Conservation (phyloP, 805 yeast genomes). For the Yarrowia phangngaensis region DNA sequence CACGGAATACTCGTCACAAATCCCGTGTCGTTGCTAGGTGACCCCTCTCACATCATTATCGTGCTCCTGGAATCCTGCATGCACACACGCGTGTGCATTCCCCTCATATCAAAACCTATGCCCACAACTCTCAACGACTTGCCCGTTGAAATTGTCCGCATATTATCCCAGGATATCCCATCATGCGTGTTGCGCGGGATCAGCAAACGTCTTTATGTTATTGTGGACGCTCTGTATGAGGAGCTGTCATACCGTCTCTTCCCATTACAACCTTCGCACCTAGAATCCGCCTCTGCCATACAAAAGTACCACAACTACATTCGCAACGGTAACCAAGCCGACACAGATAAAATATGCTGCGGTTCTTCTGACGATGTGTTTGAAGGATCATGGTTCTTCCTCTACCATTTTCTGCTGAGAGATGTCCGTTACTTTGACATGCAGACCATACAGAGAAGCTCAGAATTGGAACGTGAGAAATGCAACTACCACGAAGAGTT, state of each 20-base stretch:
- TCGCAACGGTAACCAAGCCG: conserved; percentile 2
- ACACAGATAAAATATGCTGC: not conserved
- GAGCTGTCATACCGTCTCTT: conserved; percentile 21
- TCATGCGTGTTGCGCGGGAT: conserved; percentile 5
- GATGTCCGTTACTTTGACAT: conserved; percentile 21
- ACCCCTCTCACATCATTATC: too few relatives aligned
- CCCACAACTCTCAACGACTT: conserved; percentile 25
- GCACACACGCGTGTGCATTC: too few relatives aligned
- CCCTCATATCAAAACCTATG: too few relatives aligned
- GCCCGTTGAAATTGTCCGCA: conserved; percentile 27
- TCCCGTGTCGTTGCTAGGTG: too few relatives aligned
- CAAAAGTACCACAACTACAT: conserved; percentile 10
- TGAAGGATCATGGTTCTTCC: conserved; percentile 22
- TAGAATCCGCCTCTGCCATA: not conserved
- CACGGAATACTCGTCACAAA: too few relatives aligned
- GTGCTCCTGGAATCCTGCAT: too few relatives aligned
- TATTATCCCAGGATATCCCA: conserved; percentile 14
- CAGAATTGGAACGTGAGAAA: conserved; percentile 16
- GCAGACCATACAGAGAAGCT: conserved; percentile 14
- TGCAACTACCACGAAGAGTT: conserved; percentile 12
- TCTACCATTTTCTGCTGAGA: conserved; percentile 22
- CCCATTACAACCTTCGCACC: conserved; percentile 5
- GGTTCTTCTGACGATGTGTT: not conserved
- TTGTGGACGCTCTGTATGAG: conserved; percentile 17
- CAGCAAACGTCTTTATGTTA: conserved; percentile 18